Percentiles rank a stretch among this genome's conserved stretches.
Conservation (phyloP, 2,329 filamentous ascomycete species). For the Alternaria viburni region DNA sequence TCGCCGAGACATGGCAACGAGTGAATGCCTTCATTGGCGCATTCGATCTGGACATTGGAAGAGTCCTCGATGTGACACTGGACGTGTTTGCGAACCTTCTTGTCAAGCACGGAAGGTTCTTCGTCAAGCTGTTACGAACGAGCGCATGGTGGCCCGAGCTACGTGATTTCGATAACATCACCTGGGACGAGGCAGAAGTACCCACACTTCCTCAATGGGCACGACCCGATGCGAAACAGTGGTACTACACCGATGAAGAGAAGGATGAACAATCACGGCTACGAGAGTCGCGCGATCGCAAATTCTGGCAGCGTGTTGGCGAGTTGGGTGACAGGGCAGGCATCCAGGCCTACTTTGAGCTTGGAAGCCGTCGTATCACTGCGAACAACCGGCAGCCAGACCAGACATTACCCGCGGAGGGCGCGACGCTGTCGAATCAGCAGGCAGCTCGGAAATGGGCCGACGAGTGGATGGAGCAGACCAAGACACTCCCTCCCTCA, state of each 20-base stretch:
- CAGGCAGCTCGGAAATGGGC: slow-evolving; percentile 48
- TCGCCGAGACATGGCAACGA: slow-evolving; percentile 85
- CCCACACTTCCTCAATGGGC: slow-evolving; percentile 86
- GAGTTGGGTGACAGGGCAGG: slow-evolving; percentile 63
- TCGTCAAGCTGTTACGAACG: slow-evolving; percentile 86
- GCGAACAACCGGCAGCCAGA: slow-evolving; percentile 37
- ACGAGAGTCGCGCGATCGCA: slow-evolving; percentile 70
- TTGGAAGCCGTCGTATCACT: slow-evolving; percentile 74
- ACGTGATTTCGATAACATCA: slow-evolving; percentile 60
- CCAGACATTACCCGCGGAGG: slow-evolving; percentile 32
- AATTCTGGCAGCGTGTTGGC: slow-evolving; percentile 83
- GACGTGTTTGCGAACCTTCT: slow-evolving; percentile 94
- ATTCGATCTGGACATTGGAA: slow-evolving; percentile 94
- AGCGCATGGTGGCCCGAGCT: slow-evolving; percentile 96
- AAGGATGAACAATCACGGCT: slow-evolving; percentile 63
- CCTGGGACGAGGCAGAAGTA: slow-evolving; percentile 57
- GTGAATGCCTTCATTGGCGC: slow-evolving; percentile 95
- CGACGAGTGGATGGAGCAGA: slow-evolving; percentile 76
- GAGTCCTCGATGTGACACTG: slow-evolving; percentile 90
- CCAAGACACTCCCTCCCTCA: slow-evolving; percentile 79
- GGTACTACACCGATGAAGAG: slow-evolving; percentile 71
- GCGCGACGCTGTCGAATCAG: slow-evolving; percentile 46
- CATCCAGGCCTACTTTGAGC: slow-evolving; percentile 85
- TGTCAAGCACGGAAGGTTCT: slow-evolving; percentile 92
- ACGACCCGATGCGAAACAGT: slow-evolving; percentile 70